Evolutionary conservation across 257 asterid species (phyloP), one percentile per base, ranked within the genome.

Genomic region (Solanum lignicaule): DNA sequence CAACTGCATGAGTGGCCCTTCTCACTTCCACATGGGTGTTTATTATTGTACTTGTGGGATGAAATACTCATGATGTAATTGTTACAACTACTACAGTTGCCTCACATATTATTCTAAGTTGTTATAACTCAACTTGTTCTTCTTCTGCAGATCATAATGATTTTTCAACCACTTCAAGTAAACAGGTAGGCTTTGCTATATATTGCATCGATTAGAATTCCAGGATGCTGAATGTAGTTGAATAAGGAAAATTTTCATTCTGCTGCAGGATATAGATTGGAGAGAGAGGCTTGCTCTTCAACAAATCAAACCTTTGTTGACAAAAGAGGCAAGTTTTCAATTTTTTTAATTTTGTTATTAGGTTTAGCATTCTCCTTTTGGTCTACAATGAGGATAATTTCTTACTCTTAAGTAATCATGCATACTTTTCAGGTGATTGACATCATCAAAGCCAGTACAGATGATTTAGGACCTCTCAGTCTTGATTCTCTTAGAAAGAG

Each of bases 381-480:
- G 25, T 86, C 39, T 79, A 38, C 74, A 32, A 33, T 86, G 68
- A 78, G 31, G 69, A 52, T 86, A n/a, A 52, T 52, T 31, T 73
- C 60, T 73, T 73, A 73, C 74, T 48, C 32, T 32, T 14, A 8
- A 48, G 29, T 81, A 11, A 75, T 83, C 85, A 32, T 68, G 52
- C 78, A 73, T 85, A 79, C 27, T 20, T 89, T 90, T 78, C 89
- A 97, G 99, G 98, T 94, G 32, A 90, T 96, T 91, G 98, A 94
- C 89, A 92, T 92, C 86, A 93, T 97, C 84, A 93, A 93, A 39
- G 90, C 93, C 88, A 92, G 92, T 87, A 94, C 95, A 86, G 89
- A 91, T 86, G 98, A 93, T 90, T 89, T 93, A 91, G 99, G 96
- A 87, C 95, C 98, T 58, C 90, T 95, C 69, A 94, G 93, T 91